These are phyloP conservation scores for Pleurotus ostreatus DNA, from an alignment of 768 basidiomycete species.

Conservation along the genomic window DNA sequence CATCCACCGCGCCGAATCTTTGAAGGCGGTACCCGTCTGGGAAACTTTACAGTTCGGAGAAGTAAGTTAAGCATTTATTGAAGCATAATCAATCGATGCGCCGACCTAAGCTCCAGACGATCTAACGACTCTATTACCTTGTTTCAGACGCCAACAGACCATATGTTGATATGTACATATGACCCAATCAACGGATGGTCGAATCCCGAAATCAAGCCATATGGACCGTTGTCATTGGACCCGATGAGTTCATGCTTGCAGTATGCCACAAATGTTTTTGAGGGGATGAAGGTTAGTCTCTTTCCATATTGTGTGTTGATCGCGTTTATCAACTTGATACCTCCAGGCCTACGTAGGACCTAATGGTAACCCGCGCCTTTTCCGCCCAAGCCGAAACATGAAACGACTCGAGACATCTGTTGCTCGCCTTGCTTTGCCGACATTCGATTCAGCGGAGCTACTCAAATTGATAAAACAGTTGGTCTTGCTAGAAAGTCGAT, in stretches of 20 bases:
- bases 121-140: constrained; percentile 1
- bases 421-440: constrained; percentile 72
- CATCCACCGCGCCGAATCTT: constrained; percentile 38
- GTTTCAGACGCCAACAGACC: constrained; percentile 62
- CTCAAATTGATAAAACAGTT: constrained; percentile 73
- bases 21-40: constrained; percentile 47
- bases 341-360: constrained; percentile 62
- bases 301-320: not conserved
- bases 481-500: constrained; percentile 66
- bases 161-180: constrained; percentile 72
- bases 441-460: constrained; percentile 68
- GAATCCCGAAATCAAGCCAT: constrained; percentile 69
- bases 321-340: not conserved
- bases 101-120: no score
- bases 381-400: constrained; percentile 86
- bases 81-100: not conserved
- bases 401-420: constrained; percentile 67
- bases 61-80: constrained; percentile 27
- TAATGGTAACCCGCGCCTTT: constrained; percentile 72
- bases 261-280: constrained; percentile 82
- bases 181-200: constrained; percentile 65
- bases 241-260: constrained; percentile 79
- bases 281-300: constrained; percentile 68
- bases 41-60: constrained; percentile 54
- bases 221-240: constrained; percentile 64